These are phyloP conservation scores for Closterium sp. DNA, from an alignment of 139 green algal species.

Conservation along the genomic window DNA sequence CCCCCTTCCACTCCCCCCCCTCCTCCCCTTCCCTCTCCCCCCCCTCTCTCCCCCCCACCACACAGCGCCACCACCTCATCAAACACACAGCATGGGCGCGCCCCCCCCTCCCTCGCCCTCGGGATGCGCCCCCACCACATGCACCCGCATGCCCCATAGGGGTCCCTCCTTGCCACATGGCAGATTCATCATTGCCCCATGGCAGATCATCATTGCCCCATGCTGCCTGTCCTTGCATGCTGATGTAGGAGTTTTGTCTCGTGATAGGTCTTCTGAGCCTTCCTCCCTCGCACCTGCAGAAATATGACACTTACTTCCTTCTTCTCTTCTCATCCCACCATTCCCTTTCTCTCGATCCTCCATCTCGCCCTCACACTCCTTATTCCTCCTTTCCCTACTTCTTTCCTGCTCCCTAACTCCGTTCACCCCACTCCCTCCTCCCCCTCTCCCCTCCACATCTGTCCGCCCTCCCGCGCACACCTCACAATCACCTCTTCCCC, in stretches of 20 bases:
- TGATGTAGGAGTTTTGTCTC: too few relatives aligned
- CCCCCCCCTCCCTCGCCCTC: background rate
- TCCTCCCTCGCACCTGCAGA: too few relatives aligned
- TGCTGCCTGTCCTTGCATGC: too few relatives aligned
- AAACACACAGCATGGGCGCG: background rate
- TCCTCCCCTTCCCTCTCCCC: background rate
- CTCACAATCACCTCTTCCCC: too few relatives aligned
- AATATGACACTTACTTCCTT: too few relatives aligned
- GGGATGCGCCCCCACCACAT: background rate
- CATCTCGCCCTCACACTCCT: too few relatives aligned
- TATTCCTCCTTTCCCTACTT: too few relatives aligned
- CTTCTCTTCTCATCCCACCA: too few relatives aligned
- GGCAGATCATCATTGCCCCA: background rate
- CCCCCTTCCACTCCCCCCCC: background rate
- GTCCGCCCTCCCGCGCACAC: too few relatives aligned
- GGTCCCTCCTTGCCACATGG: background rate
- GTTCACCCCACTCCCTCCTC: too few relatives aligned
- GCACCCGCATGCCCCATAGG: background rate
- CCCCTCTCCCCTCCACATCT: too few relatives aligned
- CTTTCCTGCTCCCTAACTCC: background rate
- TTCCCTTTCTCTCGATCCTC: background rate
- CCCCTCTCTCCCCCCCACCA: background rate
- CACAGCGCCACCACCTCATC: background rate
- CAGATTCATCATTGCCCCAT: background rate
- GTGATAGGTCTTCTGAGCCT: too few relatives aligned